Evolutionary conservation across 768 basidiomycete species (phyloP).

Genomic region (Cantharellus anzutake): DNA sequence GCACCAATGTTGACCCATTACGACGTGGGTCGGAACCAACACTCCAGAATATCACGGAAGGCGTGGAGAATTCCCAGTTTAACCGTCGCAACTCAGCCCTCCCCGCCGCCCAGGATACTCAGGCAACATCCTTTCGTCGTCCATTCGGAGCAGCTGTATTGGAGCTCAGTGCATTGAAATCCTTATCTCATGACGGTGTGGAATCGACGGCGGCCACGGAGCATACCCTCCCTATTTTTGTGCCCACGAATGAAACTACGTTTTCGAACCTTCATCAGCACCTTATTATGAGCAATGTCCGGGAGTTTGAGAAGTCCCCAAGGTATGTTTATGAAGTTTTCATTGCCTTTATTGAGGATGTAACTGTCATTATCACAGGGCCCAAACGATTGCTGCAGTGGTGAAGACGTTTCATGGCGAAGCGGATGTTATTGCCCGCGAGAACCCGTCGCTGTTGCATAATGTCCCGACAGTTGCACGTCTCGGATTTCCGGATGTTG

Average conservation of each 20-base stretch:
- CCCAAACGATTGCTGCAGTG: slow-evolving; percentile 71
- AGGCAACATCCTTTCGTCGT: slow-evolving; percentile 37
- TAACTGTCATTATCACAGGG: slow-evolving; percentile 26
- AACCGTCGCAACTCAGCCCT: slow-evolving; percentile 17
- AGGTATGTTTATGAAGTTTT: slow-evolving; percentile 29
- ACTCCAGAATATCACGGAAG: slow-evolving; percentile 3
- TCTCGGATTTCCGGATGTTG: slow-evolving; percentile 90
- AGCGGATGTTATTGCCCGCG: slow-evolving; percentile 46
- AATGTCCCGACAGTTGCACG: slow-evolving; percentile 68
- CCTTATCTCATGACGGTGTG: slow-evolving; percentile 41
- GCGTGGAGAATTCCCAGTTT: slow-evolving; percentile 13
- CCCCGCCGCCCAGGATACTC: neutral
- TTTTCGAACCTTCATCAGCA: slow-evolving; percentile 94
- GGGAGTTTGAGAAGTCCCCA: slow-evolving; percentile 66
- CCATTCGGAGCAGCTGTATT: slow-evolving; percentile 95
- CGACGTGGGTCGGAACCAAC: neutral
- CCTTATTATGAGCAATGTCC: slow-evolving; percentile 59
- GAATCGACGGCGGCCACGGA: slow-evolving; percentile 53
- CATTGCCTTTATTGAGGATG: neutral
- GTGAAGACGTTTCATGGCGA: slow-evolving; percentile 82
- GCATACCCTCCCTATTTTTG: slow-evolving; percentile 73
- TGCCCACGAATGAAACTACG: slow-evolving; percentile 60
- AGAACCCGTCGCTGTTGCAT: slow-evolving; percentile 68
- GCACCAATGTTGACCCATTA: slow-evolving; percentile 19
- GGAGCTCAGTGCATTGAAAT: slow-evolving; percentile 57